Evolutionary conservation across 345 rosid genomes (phyloP), one percentile per base, ranked within the genome.

Genomic region (Noccaea caerulescens): DNA sequence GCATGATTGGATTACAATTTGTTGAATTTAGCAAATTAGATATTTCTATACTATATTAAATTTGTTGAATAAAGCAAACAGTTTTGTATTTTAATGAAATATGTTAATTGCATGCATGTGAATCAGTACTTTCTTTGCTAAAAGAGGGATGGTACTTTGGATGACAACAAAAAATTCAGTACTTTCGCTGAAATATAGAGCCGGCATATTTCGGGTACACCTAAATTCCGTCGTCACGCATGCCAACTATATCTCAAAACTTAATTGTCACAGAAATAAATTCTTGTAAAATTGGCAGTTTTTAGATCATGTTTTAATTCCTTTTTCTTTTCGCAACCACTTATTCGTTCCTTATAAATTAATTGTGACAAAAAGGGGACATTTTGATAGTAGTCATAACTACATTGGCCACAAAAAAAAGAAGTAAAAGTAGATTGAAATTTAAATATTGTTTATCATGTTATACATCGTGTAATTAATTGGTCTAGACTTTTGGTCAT

Each of bases 81-180:
- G 18, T 16, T 16, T 16, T 16, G 18, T 16, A 16, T 16, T 16
- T 16, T 16, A 8, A 45, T 45, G 36, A 18, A 13, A 36, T 8
- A 25, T 18, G 14, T 34, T n/a, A 8, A 3, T 23, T 71, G 75
- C 68, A 62, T 62, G 76, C 68, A 53, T 43, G 63, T 71, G 54
- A 61, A 18, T 18, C 27, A 43, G 53, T 18, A 23, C 53, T 27
- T 23, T 72, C 32, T 43, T 63, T 10, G 13, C 61, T 30, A 32
- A 71, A 39, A 32, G 7, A 10, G 39, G 58, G 58, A 13, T 32
- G 32, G 37, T 34, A 57, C 63, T 56, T 51, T 8, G 27, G 51
- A 53, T 32, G 66, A 33, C 51, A 70, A 49, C 59, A 16, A 39
- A 41, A 50, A 38, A 27, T 16, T 10, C 23, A 11, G 36, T 60